Conservation (phyloP, 2,329 filamentous ascomycete species). For the Trichophyton benhamiae region DNA sequence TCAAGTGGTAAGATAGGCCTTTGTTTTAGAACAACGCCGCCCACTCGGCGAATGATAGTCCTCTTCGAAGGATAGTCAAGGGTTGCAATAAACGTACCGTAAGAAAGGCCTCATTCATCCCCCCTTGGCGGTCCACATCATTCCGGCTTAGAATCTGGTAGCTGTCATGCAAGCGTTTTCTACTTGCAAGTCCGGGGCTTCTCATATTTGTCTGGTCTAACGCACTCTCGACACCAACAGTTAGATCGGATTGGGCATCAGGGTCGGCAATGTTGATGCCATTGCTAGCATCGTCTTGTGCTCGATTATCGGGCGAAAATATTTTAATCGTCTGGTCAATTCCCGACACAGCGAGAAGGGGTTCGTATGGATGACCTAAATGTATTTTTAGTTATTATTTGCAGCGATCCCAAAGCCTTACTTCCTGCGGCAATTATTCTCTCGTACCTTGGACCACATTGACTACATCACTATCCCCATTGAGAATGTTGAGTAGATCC, state of each 20-base stretch:
- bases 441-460: conserved; percentile 51
- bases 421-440: not conserved
- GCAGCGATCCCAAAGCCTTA: not conserved
- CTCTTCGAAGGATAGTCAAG: conserved; percentile 13
- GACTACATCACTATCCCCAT: conserved; percentile 57
- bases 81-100: conserved; percentile 34
- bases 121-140: conserved; percentile 46
- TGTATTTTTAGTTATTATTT: not conserved
- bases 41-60: conserved; percentile 19
- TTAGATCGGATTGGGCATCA: conserved; percentile 27
- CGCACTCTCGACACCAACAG: conserved; percentile 16
- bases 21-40: conserved; percentile 12
- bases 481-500: conserved; percentile 51
- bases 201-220: conserved; percentile 16
- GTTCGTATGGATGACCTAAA: conserved; percentile 53
- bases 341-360: conserved; percentile 52
- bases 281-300: conserved; percentile 44
- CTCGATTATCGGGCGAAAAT: conserved; percentile 49
- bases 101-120: conserved; percentile 46
- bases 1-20: not conserved
- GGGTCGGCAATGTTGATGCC: conserved; percentile 47
- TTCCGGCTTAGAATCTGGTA: conserved; percentile 53
- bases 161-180: conserved; percentile 47
- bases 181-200: conserved; percentile 40
- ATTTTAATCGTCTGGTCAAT: conserved; percentile 60